phyloP scores from a whole-genome alignment of 2,329 filamentous ascomycete genomes.

The Clathrospora elynae region DNA sequence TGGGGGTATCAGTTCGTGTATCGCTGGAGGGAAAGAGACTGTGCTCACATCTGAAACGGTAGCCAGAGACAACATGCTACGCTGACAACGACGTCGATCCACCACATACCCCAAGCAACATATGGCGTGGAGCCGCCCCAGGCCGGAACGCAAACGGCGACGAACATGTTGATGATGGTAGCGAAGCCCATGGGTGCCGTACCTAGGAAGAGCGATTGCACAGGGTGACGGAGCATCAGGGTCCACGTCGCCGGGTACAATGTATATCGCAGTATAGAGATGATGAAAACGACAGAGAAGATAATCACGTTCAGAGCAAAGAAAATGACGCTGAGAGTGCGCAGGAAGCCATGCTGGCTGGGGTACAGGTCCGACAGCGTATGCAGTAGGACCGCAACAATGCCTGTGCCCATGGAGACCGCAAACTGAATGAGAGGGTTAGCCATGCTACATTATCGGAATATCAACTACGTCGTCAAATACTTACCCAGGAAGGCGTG shows the following conservation, averaged over 20 bases:
- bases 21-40: neutral
- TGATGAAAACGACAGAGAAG: conserved; percentile 59
- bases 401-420: conserved; percentile 36
- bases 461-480: neutral
- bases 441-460: neutral
- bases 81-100: conserved; percentile 53
- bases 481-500: conserved; percentile 42
- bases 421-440: conserved; percentile 20
- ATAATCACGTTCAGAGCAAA: conserved; percentile 63
- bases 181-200: conserved; percentile 71
- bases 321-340: conserved; percentile 63
- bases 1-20: neutral
- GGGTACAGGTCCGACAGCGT: conserved; percentile 62
- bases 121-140: conserved; percentile 61
- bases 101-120: conserved; percentile 57
- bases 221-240: conserved; percentile 69
- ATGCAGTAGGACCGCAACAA: conserved; percentile 62
- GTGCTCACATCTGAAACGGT: conserved; percentile 34
- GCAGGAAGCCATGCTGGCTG: conserved; percentile 53
- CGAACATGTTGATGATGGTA: conserved; percentile 70
- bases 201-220: conserved; percentile 69
- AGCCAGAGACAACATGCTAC: conserved; percentile 48
- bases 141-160: conserved; percentile 60
- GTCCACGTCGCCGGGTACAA: conserved; percentile 69
- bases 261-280: conserved; percentile 64